phyloP scores from a whole-genome alignment of 768 basidiomycete species.

The Tremella mesenterica region DNA sequence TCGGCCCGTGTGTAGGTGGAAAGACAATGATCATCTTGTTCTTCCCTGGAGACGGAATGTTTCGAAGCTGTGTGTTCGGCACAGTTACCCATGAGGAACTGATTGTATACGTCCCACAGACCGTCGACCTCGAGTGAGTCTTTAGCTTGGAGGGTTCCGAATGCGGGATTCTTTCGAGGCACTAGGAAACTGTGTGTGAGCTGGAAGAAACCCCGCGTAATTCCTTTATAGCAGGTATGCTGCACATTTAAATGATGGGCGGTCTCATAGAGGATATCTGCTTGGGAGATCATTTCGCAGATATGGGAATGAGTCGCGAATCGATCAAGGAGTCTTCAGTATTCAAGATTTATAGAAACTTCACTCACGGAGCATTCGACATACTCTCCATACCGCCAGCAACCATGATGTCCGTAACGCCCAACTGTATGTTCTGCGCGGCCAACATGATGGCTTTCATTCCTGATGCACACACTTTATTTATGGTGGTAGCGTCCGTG shows the following conservation, averaged over 20 bases:
- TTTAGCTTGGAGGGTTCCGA: constrained; percentile 77
- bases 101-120: constrained; percentile 94
- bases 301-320: too few species aligned
- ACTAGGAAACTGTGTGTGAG: constrained; percentile 43
- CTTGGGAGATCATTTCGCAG: too few species aligned
- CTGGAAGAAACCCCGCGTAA: background rate
- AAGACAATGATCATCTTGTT: constrained; percentile 82
- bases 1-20: constrained; percentile 92
- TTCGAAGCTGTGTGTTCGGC: constrained; percentile 78
- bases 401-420: constrained; percentile 74
- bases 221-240: background rate
- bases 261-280: background rate
- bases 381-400: constrained; percentile 99
- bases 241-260: too few species aligned
- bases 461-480: constrained; percentile 98
- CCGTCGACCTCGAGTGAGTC: constrained; percentile 89
- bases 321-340: too few species aligned
- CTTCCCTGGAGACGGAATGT: constrained; percentile 71
- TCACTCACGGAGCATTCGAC: constrained; percentile 94
- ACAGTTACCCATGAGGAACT: constrained; percentile 97
- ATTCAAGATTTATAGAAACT: too few species aligned
- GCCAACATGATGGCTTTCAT: constrained; percentile 93
- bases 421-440: constrained; percentile 77
- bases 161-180: constrained; percentile 48
- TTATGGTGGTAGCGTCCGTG: constrained; percentile 96